Base-by-base conservation (phyloP, 2,329 filamentous ascomycete species). In the Cladosporium sp. region DNA sequence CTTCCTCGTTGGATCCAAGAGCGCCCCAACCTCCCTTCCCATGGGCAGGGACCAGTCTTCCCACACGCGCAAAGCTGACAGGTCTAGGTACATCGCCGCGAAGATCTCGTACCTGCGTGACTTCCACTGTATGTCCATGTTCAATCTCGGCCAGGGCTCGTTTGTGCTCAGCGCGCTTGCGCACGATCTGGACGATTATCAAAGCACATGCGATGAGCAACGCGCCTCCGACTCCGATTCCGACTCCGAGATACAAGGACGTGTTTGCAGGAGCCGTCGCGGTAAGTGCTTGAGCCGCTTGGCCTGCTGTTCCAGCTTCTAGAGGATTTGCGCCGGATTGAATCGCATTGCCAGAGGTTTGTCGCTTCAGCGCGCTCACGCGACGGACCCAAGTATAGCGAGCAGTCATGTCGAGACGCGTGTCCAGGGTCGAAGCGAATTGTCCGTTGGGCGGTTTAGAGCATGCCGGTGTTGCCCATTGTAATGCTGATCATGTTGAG, bases 1-100 rank as follows among this genome's bases (percentile, higher is more conserved):
- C 61, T n/a, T 70, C 69, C 46, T 81, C 79, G n/a, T 75, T 72
- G 0, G 80, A 82, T 13, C 73, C 72, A 11, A 82, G 69, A 57
- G 77, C 70, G 18, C 74, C 78, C 80, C 80, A 82, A 43, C 77
- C 79, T 16, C 74, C 74, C 51, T 73, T 74, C 2, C 72, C 68
- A 53, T 76, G 67, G n/a, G 67, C 64, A 23, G 71, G 66, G 5
- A 58, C 62, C 10, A 72, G 54, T 18, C 65, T 64, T n/a, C 68
- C 65, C 26, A 67, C 56, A n/a, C 71, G 64, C 23, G 66, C 62
- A 28, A 58, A 65, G 14, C 60, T 71, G 6, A 67, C 59, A 23
- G 70, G 68, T 34, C 69, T 48, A 23, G 65, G 66, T 5, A 60
- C 25, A 26, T 65, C 63, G 25, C 48, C 32, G 32, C 65, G 56